Base-by-base conservation (phyloP, 2,329 filamentous ascomycete species). In the Botrytis byssoidea region DNA sequence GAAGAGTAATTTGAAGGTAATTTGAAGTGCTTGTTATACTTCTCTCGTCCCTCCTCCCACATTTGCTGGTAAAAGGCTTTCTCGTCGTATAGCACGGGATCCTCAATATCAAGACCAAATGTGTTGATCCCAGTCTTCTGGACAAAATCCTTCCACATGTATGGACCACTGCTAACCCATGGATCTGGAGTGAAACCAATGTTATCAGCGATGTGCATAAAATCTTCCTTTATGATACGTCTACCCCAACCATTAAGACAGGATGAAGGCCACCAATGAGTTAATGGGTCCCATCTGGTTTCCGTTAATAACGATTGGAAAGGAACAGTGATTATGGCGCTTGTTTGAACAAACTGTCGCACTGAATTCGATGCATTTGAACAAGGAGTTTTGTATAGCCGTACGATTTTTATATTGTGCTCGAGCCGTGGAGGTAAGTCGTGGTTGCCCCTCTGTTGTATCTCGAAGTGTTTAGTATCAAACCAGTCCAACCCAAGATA, bases 121-220 rank as follows among this genome's bases (percentile, higher is more conserved):
- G 55, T 60, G 59, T 71, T 22, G 22, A 71, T 71, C n/a, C 55
- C 55, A 22, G 69, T 64, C 25, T 51, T 64, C 20, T 29, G 18
- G 16, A 64, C 69, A 64, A 71, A 71, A 3, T 64, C 18, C 16
- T 51, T 64, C 69, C 69, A 71, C 55, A 71, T 71, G 12, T 71
- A 37, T 20, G 69, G 69, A 40, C 69, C 69, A 14, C 55, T 63
- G 7, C 44, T 71, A 4, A 37, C 9, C 69, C 69, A 71, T 29
- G 69, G 57, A 48, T 63, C 69, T 25, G 69, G 69, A 9, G 1
- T 22, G 59, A 64, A 71, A 16, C 69, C 69, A 22, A 71, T 48
- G 3, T 1, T 63, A 9, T 37, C 40, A 40, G 57, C 63, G 18
- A 71, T 25, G 2, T 40, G 16, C 40, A 48, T 35, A 18, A 64